Conservation (phyloP, 768 basidiomycete genomes). For the Sarcodon sp. region DNA sequence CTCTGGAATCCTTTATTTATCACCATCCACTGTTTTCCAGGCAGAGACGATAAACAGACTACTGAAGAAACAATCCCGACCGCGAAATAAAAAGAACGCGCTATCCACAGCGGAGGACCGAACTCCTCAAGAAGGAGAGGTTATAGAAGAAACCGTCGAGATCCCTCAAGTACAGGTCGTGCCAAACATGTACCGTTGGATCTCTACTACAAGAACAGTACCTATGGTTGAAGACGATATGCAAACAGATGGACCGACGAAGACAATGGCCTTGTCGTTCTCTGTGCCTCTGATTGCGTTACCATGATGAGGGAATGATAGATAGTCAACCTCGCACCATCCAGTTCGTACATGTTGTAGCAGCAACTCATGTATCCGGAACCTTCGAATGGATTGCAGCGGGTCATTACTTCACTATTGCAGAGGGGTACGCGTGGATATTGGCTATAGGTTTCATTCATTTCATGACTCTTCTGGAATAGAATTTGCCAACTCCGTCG, state of each 20-base stretch:
- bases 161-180: constrained; percentile 10
- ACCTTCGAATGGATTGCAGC: too few species aligned
- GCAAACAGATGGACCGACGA: constrained; percentile 1
- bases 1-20: not conserved
- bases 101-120: constrained; percentile 32
- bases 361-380: too few species aligned
- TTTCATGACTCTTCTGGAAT: too few species aligned
- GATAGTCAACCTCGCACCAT: too few species aligned
- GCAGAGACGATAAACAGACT: constrained; percentile 84
- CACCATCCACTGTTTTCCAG: constrained; percentile 19
- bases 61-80: constrained; percentile 71
- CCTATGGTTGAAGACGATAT: constrained; percentile 2
- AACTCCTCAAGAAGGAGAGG: constrained; percentile 27
- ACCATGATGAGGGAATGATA: not conserved
- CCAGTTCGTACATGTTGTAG: too few species aligned
- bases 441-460: too few species aligned
- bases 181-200: constrained; percentile 62
- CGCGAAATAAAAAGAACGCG: constrained; percentile 45
- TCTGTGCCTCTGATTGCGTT: constrained; percentile 33
- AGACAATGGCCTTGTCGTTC: constrained; percentile 34
- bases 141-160: constrained; percentile 25
- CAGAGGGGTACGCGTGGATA: too few species aligned
- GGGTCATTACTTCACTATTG: too few species aligned
- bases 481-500: too few species aligned
- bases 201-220: constrained; percentile 36